Evolutionary conservation across 768 basidiomycete genomes (phyloP), one percentile per base, ranked within the genome.

Genomic region (Astraeus odoratus): DNA sequence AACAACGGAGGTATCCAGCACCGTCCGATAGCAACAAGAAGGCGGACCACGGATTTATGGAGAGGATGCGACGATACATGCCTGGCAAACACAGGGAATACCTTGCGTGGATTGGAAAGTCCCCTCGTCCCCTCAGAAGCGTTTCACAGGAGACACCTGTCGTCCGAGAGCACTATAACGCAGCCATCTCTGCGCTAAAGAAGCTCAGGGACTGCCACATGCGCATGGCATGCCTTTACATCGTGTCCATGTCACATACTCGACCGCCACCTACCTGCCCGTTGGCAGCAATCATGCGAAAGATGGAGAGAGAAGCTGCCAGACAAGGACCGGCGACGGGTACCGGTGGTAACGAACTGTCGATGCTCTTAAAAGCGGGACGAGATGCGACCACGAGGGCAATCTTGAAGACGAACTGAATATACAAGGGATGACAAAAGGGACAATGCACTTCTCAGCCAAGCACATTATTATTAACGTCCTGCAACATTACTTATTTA

Each of bases 31-130:
- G 70, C 46, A 80, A 88, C 61, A 81, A 77, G 66, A 76, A 63
- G 54, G 84, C 74, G 31, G 88, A 78, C 63, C 73, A 67, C 29
- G 78, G 81, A 0, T 97, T 97, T 69, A 92, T 98, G 83, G 82
- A 86, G 47, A 76, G 90, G 39, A 96, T 96, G 93, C 70, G 88
- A 46, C 77, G 78, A 18, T 98, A 98, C 67, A 98, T 98, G 95
- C 94, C 95, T 0, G 85, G 86, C 12, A 78, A 77, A 43, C 95
- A 97, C 67, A 82, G 88, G 34, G 80, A 83, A 37, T 98, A 92
- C 68, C 76, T 98, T 44, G 63, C 67, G 19, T 77, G 81, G 54
- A 75, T 98, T 29, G 69, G 76, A 2, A 65, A 70, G 10, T 70
- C 74, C 42, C 75, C 78, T 12, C 80, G 68, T n/a, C 71, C 80